Conservation (phyloP, 2,329 filamentous ascomycete species). For the Talaromyces sp. region DNA sequence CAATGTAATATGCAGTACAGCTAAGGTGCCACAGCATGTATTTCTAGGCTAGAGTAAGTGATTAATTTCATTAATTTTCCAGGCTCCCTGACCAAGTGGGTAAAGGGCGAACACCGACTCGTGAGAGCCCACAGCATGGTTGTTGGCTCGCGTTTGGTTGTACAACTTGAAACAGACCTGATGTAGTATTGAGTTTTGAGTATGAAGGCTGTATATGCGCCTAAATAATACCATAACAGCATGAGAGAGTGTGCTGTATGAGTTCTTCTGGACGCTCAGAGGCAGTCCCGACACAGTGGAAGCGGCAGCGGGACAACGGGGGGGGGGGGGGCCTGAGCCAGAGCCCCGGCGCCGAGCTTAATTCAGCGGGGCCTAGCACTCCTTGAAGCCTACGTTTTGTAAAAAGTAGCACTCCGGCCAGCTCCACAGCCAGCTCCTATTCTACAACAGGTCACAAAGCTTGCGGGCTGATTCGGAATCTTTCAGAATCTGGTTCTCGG, state of each 20-base stretch:
- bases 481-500: not conserved
- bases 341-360: not conserved
- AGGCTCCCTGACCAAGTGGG: slow-evolving; percentile 1
- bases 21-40: not conserved
- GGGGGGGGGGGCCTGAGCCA: not conserved
- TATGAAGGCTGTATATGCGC: not conserved
- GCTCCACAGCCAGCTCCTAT: not conserved
- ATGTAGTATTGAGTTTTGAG: not conserved
- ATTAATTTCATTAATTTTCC: not conserved
- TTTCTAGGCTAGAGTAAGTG: not conserved
- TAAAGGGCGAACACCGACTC: not conserved
- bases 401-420: not conserved
- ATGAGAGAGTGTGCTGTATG: not conserved
- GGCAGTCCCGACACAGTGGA: slow-evolving; percentile 1
- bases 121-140: not conserved
- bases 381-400: not conserved
- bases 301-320: not conserved
- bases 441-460: not conserved
- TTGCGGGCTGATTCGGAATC: not conserved
- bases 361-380: not conserved
- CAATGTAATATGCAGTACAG: not conserved
- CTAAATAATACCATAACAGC: not conserved
- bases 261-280: not conserved
- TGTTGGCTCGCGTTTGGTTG: not conserved
- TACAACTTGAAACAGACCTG: not conserved